Evolutionary conservation across 1,139 yeast species (phyloP), one percentile per base, ranked within the genome.

Genomic region (Suhomyces chickasaworum): DNA sequence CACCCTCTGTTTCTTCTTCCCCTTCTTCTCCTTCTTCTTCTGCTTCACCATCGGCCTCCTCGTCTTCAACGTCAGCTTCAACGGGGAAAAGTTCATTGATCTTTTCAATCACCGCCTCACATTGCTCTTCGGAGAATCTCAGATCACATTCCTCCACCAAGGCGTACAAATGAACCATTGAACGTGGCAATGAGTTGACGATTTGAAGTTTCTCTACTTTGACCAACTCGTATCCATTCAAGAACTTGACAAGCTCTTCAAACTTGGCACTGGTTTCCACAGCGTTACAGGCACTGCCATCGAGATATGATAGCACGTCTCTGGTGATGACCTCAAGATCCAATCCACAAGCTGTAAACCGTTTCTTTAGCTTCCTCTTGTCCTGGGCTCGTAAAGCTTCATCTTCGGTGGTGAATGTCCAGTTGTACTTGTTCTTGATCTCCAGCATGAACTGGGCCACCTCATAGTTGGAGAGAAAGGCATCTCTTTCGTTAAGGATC

Each of bases 141-240:
- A 80, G 84, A 55, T 91, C 98, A 64, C 97, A 91, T 63, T 93
- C 98, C 60, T 93, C 99, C 3, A 93, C 83, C 36, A 91, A 71
- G 0, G 93, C 76, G 63, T 83, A 89, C 46, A 93, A 73, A 35
- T 81, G 85, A 3, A 90, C 97, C 74, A 89, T 69, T 2, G 90
- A 81, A 41, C 85, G 71, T 0, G 98, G 98, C 35, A 90, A 76
- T 4, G 83, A 73, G 64, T 93, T 91, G 48, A 90, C 77, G 31
- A 93, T 80, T 65, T 91, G 97, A 35, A 93, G 70, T 58, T 86
- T 83, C 61, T 93, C 99, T 17, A 88, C 84, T 63, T 89, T 87
- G 65, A 87, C 90, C 51, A 93, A 71, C 29, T 77, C 77, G 53
- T 76, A 81, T 27, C 69, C 62, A 50, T 83, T 78, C 47, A 87